These are phyloP conservation scores for Malassezia japonica DNA, from an alignment of 1,284 basidiomycete species.

Conservation along the genomic window DNA sequence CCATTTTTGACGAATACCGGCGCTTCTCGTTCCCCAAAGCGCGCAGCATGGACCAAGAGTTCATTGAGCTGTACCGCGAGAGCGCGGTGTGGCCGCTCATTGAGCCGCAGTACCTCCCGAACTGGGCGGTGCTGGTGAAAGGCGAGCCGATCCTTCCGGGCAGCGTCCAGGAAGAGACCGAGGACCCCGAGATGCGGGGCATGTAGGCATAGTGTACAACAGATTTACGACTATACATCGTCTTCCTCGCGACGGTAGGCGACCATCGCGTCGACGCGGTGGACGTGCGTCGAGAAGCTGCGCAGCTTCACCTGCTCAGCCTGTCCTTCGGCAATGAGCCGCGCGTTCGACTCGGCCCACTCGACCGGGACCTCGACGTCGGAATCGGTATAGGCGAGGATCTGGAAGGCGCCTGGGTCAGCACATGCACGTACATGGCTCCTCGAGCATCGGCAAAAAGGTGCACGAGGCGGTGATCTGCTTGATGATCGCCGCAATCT, in stretches of 20 bases:
- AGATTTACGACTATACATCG: constrained; percentile 24
- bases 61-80: constrained; percentile 52
- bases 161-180: background rate
- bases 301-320: constrained; percentile 77
- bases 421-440: constrained; percentile 63
- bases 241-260: constrained; percentile 50
- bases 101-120: constrained; percentile 19
- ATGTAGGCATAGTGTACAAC: constrained; percentile 18
- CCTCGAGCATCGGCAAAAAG: constrained; percentile 86
- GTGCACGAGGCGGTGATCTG: constrained; percentile 95
- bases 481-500: constrained; percentile 95
- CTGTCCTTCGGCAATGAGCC: constrained; percentile 87
- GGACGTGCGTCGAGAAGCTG: constrained; percentile 50
- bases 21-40: constrained; percentile 53
- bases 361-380: constrained; percentile 71
- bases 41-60: constrained; percentile 54
- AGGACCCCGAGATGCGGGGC: constrained; percentile 4
- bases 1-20: constrained; percentile 56
- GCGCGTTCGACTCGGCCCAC: constrained; percentile 89
- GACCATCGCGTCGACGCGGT: constrained; percentile 50
- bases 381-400: constrained; percentile 69
- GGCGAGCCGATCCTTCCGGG: background rate
- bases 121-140: constrained; percentile 18
- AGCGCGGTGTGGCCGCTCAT: constrained; percentile 20
- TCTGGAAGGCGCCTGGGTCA: constrained; percentile 62